Evolutionary conservation across 495 filamentous ascomycete genomes (phyloP), one percentile per base, ranked within the genome.

Genomic region (Staphylotrichum longicolle): DNA sequence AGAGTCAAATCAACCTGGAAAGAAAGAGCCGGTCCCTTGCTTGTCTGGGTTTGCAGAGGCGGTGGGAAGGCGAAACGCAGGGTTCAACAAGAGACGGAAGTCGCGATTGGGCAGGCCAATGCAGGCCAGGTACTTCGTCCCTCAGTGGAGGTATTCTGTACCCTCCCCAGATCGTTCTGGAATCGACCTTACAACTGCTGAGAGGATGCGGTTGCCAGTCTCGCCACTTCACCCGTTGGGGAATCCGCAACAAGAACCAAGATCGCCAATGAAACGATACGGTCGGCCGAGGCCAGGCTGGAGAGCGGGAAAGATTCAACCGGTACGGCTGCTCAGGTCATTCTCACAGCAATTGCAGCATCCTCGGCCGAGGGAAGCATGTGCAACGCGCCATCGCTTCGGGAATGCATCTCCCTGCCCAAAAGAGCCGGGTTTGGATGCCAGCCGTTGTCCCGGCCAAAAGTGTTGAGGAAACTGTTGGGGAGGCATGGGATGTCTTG

Each of bases 401-500:
- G 47, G 34, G 53, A 62, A 61, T 35, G 56, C 62, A 52, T 56
- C 27, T 65, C 52, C 58, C 59, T 52, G 60, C 57, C 53, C 58
- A 42, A 55, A 49, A 39, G 35, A 44, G 49, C 32, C 34, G 39
- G 56, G 39, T 39, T 53, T 55, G 54, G 11, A 53, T 37, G 58
- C 41, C 48, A 60, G 58, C 54, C 62, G 60, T 61, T 68, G 68
- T 62, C 56, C 62, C 64, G 60, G 61, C 48, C 27, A 33, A 65
- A 57, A 71, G 70, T 73, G 70, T 73, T 73, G 70, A 73, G 70
- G 60, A 73, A 71, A 71, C 7, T 68, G 70, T 73, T 73, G 70
- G 70, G 70, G 67, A 60, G 48, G 56, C 50, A 39, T 63, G 55
- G 60, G 37, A 44, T 32, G 47, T 56, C 34, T 48, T 48, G 60